Percentiles rank a stretch among this genome's conserved stretches.
Evolutionary conservation across 2,329 filamentous ascomycete genomes (phyloP).

Genomic region (Diplodia seriata): DNA sequence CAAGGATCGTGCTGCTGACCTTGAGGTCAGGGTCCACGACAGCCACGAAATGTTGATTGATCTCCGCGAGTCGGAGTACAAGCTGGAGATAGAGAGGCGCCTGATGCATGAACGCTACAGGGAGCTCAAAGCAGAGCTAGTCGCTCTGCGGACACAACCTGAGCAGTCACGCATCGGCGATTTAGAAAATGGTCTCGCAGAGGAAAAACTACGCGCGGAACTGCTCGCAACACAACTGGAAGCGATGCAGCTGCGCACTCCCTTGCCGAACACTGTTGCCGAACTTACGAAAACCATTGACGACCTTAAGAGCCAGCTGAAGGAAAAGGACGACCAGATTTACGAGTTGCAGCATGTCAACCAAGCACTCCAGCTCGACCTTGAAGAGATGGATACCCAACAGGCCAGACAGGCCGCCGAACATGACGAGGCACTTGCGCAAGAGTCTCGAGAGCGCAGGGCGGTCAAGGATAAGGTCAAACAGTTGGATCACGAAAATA

Average conservation of each 20-base stretch:
- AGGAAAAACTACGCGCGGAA: constrained; percentile 11
- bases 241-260: not conserved
- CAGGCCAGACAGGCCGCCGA: constrained; percentile 35
- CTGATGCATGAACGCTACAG: constrained; percentile 17
- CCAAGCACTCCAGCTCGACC: constrained; percentile 36
- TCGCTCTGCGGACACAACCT: constrained; percentile 31
- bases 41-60: constrained; percentile 27
- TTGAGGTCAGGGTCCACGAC: constrained; percentile 22
- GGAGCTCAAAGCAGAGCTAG: constrained; percentile 19
- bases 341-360: constrained; percentile 40
- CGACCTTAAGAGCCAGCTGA: not conserved
- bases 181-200: constrained; percentile 36
- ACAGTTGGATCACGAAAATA: constrained; percentile 37
- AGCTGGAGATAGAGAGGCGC: constrained; percentile 22
- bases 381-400: constrained; percentile 39
- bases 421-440: constrained; percentile 33
- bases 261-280: constrained; percentile 38
- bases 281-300: constrained; percentile 45
- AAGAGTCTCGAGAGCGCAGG: constrained; percentile 42
- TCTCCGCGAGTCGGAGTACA: constrained; percentile 30
- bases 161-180: constrained; percentile 40
- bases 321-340: constrained; percentile 26
- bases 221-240: constrained; percentile 13
- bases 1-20: constrained; percentile 30
- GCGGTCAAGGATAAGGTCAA: constrained; percentile 41